Conservation (phyloP, 129 eudicot genomes). For the Mikania micrantha region DNA sequence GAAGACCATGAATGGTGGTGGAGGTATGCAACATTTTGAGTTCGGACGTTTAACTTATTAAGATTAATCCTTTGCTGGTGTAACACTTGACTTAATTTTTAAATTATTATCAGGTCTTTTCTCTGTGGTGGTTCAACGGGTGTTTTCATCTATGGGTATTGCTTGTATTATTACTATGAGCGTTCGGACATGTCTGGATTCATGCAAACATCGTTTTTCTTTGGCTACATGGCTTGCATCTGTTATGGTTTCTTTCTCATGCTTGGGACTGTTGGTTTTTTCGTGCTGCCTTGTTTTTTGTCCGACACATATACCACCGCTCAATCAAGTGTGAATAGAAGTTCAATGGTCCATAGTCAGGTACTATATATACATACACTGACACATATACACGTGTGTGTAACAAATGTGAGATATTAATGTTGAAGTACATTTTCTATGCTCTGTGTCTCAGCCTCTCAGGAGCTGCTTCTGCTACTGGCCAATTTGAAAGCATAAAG, state of each 20-base stretch:
- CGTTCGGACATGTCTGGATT: conserved; percentile 53
- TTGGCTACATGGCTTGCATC: conserved; percentile 67
- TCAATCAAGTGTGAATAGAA: conserved; percentile 60
- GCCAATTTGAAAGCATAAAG: conserved; percentile 5
- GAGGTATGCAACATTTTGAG: conserved; percentile 54
- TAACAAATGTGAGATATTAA: neutral
- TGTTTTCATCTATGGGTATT: conserved; percentile 49
- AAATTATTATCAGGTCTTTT: conserved; percentile 36
- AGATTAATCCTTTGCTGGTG: too few relatives aligned
- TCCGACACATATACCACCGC: conserved; percentile 49
- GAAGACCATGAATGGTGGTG: conserved; percentile 77
- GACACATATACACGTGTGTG: neutral
- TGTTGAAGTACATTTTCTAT: neutral
- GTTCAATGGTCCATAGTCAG: conserved; percentile 12
- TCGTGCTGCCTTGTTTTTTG: conserved; percentile 51
- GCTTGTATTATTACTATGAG: conserved; percentile 52
- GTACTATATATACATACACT: neutral
- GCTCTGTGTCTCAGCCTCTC: conserved; percentile 1
- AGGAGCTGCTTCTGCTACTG: conserved; percentile 18
- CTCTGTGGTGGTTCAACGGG: conserved; percentile 70
- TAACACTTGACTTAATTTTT: neutral
- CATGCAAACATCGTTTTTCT: conserved; percentile 62
- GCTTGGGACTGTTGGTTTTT: conserved; percentile 55
- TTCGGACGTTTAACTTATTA: too few relatives aligned
- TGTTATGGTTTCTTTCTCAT: conserved; percentile 59